These are phyloP conservation scores for Diaporthe vaccinii DNA, from an alignment of 2,329 filamentous ascomycete species.

Conservation along the genomic window DNA sequence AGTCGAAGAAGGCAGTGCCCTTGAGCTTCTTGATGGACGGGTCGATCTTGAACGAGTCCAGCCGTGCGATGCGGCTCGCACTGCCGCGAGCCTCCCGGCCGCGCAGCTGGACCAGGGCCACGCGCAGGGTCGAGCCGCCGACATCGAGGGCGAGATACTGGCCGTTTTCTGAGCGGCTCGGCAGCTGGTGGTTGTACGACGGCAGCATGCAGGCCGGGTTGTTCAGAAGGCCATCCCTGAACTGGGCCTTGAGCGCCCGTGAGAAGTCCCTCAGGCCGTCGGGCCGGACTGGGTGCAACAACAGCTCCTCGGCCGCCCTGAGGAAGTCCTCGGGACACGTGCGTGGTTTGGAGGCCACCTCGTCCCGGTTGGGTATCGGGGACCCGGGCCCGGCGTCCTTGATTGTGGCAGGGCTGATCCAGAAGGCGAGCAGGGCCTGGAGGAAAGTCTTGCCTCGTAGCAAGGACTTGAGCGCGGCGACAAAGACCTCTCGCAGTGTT, in stretches of 20 bases:
- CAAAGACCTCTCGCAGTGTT: slow-evolving; percentile 66
- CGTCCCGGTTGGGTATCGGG: slow-evolving; percentile 37
- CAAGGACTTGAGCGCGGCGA: slow-evolving; percentile 70
- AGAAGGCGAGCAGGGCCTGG: slow-evolving; percentile 68
- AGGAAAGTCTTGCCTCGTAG: slow-evolving; percentile 71
- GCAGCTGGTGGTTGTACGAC: slow-evolving; percentile 75
- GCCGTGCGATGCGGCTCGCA: slow-evolving; percentile 66
- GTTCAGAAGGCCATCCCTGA: slow-evolving; percentile 64
- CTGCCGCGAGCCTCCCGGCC: slow-evolving; percentile 57
- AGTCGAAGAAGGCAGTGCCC: slow-evolving; percentile 75
- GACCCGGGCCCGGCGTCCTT: slow-evolving; percentile 43
- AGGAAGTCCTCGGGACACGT: slow-evolving; percentile 66
- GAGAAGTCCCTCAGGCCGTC: slow-evolving; percentile 63
- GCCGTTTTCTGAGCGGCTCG: slow-evolving; percentile 70
- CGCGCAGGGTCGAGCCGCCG: slow-evolving; percentile 76
- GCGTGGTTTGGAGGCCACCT: slow-evolving; percentile 41
- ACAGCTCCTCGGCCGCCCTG: slow-evolving; percentile 65
- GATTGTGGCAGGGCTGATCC: slow-evolving; percentile 59
- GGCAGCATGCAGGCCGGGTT: slow-evolving; percentile 74
- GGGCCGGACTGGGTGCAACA: slow-evolving; percentile 63
- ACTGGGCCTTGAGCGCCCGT: slow-evolving; percentile 66
- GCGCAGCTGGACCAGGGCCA: slow-evolving; percentile 72
- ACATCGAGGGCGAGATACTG: slow-evolving; percentile 75
- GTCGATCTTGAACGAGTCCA: slow-evolving; percentile 69
- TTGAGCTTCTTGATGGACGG: slow-evolving; percentile 67